Conservation (phyloP, 495 filamentous ascomycete genomes). For the Talaromyces trachyspermus region DNA sequence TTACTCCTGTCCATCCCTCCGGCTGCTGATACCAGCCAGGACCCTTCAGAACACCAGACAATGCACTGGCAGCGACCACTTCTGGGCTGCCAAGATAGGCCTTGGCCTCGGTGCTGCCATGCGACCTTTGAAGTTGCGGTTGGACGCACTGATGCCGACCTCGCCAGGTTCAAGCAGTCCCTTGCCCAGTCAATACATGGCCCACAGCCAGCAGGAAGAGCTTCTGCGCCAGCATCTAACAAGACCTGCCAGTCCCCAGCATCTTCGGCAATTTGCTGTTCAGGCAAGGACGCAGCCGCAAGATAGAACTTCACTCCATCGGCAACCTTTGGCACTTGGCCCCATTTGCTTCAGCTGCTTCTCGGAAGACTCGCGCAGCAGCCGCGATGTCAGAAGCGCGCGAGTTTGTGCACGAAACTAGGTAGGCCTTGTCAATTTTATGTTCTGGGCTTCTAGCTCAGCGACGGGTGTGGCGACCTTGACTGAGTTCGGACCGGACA, state of each 20-base stretch:
- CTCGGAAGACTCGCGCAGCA: conserved; percentile 80
- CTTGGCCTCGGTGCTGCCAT: conserved; percentile 76
- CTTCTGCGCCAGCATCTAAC: conserved; percentile 68
- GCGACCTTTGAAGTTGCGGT: conserved; percentile 90
- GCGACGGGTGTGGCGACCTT: conserved; percentile 62
- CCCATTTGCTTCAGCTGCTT: conserved; percentile 47
- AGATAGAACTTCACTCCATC: conserved; percentile 82
- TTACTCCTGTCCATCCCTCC: conserved; percentile 56
- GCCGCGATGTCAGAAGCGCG: conserved; percentile 74
- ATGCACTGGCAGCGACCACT: conserved; percentile 82
- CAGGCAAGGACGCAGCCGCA: conserved; percentile 73
- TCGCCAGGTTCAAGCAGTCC: conserved; percentile 80
- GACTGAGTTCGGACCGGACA: conserved; percentile 82
- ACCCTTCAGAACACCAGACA: conserved; percentile 68
- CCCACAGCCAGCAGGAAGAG: conserved; percentile 74
- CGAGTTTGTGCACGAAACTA: conserved; percentile 88
- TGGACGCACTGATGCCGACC: conserved; percentile 81
- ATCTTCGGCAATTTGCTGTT: conserved; percentile 73
- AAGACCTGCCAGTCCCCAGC: conserved; percentile 83
- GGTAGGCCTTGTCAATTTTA: conserved; percentile 81
- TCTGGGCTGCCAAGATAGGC: conserved; percentile 89
- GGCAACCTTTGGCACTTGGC: conserved; percentile 62
- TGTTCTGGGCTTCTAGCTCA: conserved; percentile 64
- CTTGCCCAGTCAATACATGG: conserved; percentile 80
- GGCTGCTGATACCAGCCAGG: conserved; percentile 75